A percentile compares a stretch with the other conserved stretches of the same genome.
Evolutionary conservation across 2,329 filamentous ascomycete genomes (phyloP).

Genomic region (Fusarium haematococcum): DNA sequence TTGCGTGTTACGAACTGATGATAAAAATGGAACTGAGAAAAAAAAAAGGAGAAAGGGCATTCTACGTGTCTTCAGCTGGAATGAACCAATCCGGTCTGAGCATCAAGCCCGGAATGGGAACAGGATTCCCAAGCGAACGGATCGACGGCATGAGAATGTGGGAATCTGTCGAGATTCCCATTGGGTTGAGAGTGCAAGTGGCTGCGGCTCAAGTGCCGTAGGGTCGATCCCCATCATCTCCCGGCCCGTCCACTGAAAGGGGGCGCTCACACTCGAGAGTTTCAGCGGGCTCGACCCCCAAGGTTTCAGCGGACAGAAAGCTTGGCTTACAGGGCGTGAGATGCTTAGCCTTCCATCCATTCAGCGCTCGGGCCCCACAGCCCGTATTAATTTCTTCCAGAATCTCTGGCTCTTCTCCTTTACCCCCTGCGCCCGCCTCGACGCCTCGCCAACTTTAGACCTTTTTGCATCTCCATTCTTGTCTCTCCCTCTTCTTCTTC

Average conservation of each 20-base stretch:
- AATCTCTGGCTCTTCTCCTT: constrained; percentile 26
- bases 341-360: constrained; percentile 7
- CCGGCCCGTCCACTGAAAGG: constrained; percentile 15
- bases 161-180: neutral
- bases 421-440: constrained; percentile 24
- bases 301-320: constrained; percentile 22
- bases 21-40: neutral
- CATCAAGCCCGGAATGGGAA: constrained; percentile 32
- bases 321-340: constrained; percentile 12
- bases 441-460: constrained; percentile 19
- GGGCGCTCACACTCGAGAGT: neutral
- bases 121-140: constrained; percentile 16
- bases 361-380: neutral
- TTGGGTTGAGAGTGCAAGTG: constrained; percentile 10
- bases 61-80: neutral
- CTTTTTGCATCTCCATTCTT: constrained; percentile 13
- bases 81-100: constrained; percentile 28
- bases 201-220: neutral
- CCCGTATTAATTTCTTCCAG: constrained; percentile 23
- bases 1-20: neutral
- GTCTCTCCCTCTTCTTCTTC: neutral
- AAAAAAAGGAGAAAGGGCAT: neutral
- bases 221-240: constrained; percentile 7
- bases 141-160: constrained; percentile 6
- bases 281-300: neutral